Base-by-base conservation (phyloP, 495 filamentous ascomycete species). In the Parathielavia appendiculata region DNA sequence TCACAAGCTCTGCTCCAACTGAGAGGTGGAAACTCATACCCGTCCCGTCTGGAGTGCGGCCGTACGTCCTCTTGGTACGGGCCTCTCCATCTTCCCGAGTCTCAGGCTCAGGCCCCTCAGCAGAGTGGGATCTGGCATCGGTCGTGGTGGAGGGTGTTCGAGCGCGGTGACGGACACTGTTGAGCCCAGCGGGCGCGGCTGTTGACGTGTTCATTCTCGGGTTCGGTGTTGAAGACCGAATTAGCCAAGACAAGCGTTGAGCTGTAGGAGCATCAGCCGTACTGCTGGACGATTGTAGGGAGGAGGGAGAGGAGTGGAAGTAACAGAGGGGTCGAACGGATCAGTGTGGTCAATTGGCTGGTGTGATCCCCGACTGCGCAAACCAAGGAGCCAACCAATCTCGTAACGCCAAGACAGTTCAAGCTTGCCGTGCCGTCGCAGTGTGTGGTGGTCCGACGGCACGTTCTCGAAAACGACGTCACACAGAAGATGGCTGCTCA, bases 41-140 rank as follows among this genome's bases (percentile, higher is more conserved):
- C 66, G 78, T 91, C 68, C 93, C 93, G 78, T 89, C 88, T 32
- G 88, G 90, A 11, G 93, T 98, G 64, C 91, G 85, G 17, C 93
- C 93, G 81, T 87, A 96, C 4, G 91, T 95, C 76, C 86, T 90
- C 67, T 81, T 81, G 36, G 80, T 69, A 64, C 58, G 58, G 20
- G 54, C 19, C 32, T 55, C 58, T 8, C 51, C 51, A 20, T 57
- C 56, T 41, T 34, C 41, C 1, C 51, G 53, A 16, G 34, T 34
- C 1, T 12, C 30, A 4, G 60, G n/a, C 16, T 54, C 45, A 23
- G 51, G 10, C 16, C 13, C 19, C 9, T 47, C 19, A 26, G 46
- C 35, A n/a, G 54, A 9, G 14, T 36, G 41, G 35, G 43, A 5
- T 10, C 48, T 32, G 44, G 49, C 23, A 47, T 43, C 39, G 10